These are phyloP conservation scores for Psilocybe cubensis DNA, from an alignment of 768 basidiomycete genomes.

Conservation along the genomic window DNA sequence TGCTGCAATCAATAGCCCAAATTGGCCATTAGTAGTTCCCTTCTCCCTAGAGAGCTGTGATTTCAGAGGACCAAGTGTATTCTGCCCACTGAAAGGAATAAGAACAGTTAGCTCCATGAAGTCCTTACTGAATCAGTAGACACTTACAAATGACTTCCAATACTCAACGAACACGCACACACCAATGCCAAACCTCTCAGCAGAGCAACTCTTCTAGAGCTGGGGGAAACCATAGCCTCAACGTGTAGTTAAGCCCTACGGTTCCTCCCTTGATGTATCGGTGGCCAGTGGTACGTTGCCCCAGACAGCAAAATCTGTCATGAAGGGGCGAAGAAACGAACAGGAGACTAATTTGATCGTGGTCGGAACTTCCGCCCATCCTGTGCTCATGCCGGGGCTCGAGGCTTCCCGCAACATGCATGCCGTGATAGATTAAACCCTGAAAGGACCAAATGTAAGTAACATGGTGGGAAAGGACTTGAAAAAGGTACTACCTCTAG, in stretches of 20 bases:
- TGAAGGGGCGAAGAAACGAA: not conserved
- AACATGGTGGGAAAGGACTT: not conserved
- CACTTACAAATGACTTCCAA: slow-evolving; percentile 15
- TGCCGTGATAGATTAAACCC: not conserved
- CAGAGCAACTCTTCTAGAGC: not conserved
- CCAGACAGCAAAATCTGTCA: not conserved
- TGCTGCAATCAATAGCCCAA: slow-evolving; percentile 13
- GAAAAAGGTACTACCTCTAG: no score
- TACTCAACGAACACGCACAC: slow-evolving; percentile 17
- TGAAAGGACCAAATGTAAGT: not conserved
- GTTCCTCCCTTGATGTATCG: not conserved
- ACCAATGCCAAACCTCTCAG: slow-evolving; percentile 12
- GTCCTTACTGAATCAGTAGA: not conserved
- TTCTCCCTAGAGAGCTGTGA: slow-evolving; percentile 11
- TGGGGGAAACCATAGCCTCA: not conserved
- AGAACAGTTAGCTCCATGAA: not conserved
- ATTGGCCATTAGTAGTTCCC: slow-evolving; percentile 14
- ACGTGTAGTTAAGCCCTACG: not conserved
- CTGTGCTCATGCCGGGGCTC: not conserved
- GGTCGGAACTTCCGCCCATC: not conserved
- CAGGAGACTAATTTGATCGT: not conserved
- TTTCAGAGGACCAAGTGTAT: slow-evolving; percentile 13
- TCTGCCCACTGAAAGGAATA: slow-evolving; percentile 5
- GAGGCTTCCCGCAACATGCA: not conserved
- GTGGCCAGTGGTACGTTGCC: not conserved